A percentile compares a stretch with the other conserved stretches of the same genome.
Conservation (phyloP, 371 early-diverging fungal species). For the Rhizopus stolonifer region DNA sequence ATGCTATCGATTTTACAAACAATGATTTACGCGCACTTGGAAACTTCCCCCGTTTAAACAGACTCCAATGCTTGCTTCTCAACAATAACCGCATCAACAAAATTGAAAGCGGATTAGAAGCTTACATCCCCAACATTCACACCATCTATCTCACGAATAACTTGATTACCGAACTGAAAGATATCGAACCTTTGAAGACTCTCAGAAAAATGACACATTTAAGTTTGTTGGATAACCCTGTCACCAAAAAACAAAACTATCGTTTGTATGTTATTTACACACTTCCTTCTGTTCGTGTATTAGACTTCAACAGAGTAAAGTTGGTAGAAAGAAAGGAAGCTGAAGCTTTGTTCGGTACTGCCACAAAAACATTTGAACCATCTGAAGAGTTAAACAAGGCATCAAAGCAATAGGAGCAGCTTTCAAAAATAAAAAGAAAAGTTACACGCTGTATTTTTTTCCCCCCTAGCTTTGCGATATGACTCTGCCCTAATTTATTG, state of each 20-base stretch:
- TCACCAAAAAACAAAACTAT: constrained; percentile 76
- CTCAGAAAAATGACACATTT: constrained; percentile 62
- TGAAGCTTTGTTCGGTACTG: constrained; percentile 62
- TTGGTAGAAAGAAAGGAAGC: constrained; percentile 78
- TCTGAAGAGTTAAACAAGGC: constrained; percentile 82
- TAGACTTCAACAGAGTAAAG: constrained; percentile 82
- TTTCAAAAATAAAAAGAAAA: too few species aligned
- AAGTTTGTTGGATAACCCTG: constrained; percentile 85
- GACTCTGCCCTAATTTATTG: too few species aligned
- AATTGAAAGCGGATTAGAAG: constrained; percentile 65
- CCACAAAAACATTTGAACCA: constrained; percentile 10
- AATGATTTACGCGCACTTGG: constrained; percentile 85
- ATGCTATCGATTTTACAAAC: constrained; percentile 90
- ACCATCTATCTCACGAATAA: constrained; percentile 89
- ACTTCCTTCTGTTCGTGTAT: constrained; percentile 72
- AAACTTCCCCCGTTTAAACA: constrained; percentile 84
- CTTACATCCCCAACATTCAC: constrained; percentile 73
- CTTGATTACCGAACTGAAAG: constrained; percentile 75
- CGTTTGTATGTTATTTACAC: constrained; percentile 81
- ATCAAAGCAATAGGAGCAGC: constrained; percentile 21
- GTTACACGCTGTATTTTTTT: too few species aligned
- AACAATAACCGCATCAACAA: constrained; percentile 85
- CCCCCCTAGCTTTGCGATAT: too few species aligned
- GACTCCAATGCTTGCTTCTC: constrained; percentile 76
- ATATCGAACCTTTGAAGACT: constrained; percentile 71